These are phyloP conservation scores for Sporormia fimetaria DNA, from an alignment of 495 filamentous ascomycete genomes.

Conservation along the genomic window DNA sequence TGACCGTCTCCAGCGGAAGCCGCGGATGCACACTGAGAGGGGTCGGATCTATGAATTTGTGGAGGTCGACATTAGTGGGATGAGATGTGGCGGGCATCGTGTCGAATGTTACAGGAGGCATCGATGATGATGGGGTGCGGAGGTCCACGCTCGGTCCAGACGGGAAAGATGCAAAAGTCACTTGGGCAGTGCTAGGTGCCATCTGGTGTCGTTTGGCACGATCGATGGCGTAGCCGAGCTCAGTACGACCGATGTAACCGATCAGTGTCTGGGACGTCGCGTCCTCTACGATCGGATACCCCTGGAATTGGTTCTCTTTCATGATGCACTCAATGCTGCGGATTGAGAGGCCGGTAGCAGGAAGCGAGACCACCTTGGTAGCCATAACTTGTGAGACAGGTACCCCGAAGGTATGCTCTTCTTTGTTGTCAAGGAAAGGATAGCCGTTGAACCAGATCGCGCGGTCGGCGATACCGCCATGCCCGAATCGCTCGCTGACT, in stretches of 20 bases:
- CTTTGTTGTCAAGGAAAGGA: constrained; percentile 95
- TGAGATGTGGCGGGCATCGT: constrained; percentile 47
- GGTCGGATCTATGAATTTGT: constrained; percentile 78
- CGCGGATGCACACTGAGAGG: constrained; percentile 86
- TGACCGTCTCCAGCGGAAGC: constrained; percentile 88
- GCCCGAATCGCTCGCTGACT: constrained; percentile 80
- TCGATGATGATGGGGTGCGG: constrained; percentile 28
- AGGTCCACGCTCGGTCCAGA: constrained; percentile 38
- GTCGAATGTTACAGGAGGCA: constrained; percentile 52
- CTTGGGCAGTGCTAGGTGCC: constrained; percentile 52
- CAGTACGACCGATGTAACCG: constrained; percentile 91
- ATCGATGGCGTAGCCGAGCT: constrained; percentile 86
- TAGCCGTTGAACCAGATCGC: constrained; percentile 99
- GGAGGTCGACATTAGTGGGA: constrained; percentile 63
- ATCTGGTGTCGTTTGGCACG: constrained; percentile 65
- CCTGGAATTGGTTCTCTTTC: constrained; percentile 75
- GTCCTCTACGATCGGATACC: constrained; percentile 86
- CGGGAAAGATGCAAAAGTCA: constrained; percentile 74
- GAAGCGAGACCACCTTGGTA: constrained; percentile 59
- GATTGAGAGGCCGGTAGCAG: constrained; percentile 62
- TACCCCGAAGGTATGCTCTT: constrained; percentile 94
- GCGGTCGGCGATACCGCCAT: constrained; percentile 91
- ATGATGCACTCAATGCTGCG: constrained; percentile 64
- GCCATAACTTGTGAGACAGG: constrained; percentile 93
- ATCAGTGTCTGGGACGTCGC: constrained; percentile 56